phyloP scores from a whole-genome alignment of 768 basidiomycete species.

The Collybiopsis confluens region DNA sequence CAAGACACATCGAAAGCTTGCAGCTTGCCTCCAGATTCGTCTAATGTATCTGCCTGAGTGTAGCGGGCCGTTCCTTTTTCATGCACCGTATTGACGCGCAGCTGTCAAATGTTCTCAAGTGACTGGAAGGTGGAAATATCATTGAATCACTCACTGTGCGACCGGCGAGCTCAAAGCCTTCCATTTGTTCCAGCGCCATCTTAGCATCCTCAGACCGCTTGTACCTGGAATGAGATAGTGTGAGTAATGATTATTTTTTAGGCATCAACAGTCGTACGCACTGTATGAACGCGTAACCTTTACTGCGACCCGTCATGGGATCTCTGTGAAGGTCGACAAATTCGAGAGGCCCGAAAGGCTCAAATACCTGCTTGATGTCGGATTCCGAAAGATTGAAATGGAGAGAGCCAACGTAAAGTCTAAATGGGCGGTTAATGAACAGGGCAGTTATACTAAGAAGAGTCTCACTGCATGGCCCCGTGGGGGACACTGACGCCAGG shows the following conservation, averaged over 20 bases:
- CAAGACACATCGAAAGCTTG: background rate
- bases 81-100: constrained; percentile 89
- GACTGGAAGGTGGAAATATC: constrained; percentile 3
- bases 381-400: constrained; percentile 96
- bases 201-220: constrained; percentile 90
- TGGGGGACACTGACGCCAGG: constrained; percentile 81
- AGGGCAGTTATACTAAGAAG: background rate
- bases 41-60: constrained; percentile 74
- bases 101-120: constrained; percentile 34
- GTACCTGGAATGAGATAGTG: constrained; percentile 46
- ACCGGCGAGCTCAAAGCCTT: constrained; percentile 96
- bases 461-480: constrained; percentile 74
- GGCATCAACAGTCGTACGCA: constrained; percentile 35
- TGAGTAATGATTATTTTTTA: background rate
- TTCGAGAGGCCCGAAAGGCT: constrained; percentile 96
- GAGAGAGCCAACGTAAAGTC: constrained; percentile 94
- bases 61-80: constrained; percentile 81
- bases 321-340: constrained; percentile 98
- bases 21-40: constrained; percentile 79
- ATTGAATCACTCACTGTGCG: constrained; percentile 61
- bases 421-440: constrained; percentile 22
- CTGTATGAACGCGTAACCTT: constrained; percentile 98
- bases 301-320: constrained; percentile 90
- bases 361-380: constrained; percentile 98
- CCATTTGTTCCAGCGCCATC: constrained; percentile 98